A percentile compares a stretch with the other conserved stretches of the same genome.
Conservation (phyloP, 129 eudicot genomes). For the Silybum marianum region DNA sequence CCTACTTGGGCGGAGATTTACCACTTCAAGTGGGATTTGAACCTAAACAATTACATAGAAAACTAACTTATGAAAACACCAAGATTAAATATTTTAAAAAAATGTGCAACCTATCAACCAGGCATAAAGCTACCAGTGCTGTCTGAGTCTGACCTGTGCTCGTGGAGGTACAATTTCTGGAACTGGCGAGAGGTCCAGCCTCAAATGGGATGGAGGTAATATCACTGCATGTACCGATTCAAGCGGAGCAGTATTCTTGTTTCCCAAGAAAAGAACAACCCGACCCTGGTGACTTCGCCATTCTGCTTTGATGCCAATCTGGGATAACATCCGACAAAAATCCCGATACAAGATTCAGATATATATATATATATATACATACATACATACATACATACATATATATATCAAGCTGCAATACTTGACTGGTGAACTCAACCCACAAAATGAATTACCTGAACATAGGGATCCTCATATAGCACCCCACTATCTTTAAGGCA, state of each 20-base stretch:
- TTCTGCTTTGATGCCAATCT: slow-evolving; percentile 98
- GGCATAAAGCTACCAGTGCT: background rate
- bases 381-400: background rate
- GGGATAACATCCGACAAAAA: slow-evolving; percentile 19
- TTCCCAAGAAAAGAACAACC: slow-evolving; percentile 83
- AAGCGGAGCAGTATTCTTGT: slow-evolving; percentile 86
- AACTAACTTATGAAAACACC: background rate
- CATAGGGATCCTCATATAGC: slow-evolving; percentile 88
- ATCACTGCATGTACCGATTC: slow-evolving; percentile 81
- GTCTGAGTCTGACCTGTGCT: slow-evolving; percentile 69
- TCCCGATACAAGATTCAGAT: background rate
- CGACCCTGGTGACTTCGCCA: slow-evolving; percentile 98
- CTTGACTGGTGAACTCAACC: slow-evolving; percentile 1
- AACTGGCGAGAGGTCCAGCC: slow-evolving; percentile 74
- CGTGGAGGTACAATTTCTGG: slow-evolving; percentile 96
- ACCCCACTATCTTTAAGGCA: slow-evolving; percentile 96
- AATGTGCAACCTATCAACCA: background rate
- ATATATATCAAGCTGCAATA: background rate
- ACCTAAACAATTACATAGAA: slow-evolving; percentile 48
- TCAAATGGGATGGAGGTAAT: slow-evolving; percentile 81
- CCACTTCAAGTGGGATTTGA: slow-evolving; percentile 96
- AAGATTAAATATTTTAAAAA: background rate
- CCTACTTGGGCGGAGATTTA: slow-evolving; percentile 88
- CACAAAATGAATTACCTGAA: slow-evolving; percentile 57
- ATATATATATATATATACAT: background rate